Base-by-base conservation (phyloP, 768 basidiomycete genomes). In the Leccinum incarnatum region DNA sequence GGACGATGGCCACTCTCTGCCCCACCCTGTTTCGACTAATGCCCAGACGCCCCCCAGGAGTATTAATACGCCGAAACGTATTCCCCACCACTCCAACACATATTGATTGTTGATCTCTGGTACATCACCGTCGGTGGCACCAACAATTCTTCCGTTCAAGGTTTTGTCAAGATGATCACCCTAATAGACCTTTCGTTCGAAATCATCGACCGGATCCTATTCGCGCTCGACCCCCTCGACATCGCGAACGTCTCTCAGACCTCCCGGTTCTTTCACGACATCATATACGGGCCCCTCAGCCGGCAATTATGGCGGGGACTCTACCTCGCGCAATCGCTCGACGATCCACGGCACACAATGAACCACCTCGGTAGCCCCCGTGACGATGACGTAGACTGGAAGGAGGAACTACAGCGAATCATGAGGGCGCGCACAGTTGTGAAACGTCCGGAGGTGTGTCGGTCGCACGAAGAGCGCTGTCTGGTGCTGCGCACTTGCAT, bases 301-400 rank as follows among this genome's bases (percentile, higher is more conserved):
- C 61, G 58, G 5, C 69, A 60, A 29, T 72, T 89, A 37, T 91
- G 89, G 89, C 79, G 86, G 8, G 73, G 71, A 9, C 76, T 91
- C 5, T 91, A 89, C 69, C 83, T 91, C 46, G 64, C 72, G 1
- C 81, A 84, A 56, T 77, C 81, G 0, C 78, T 88, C 56, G 89
- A 91, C 58, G 87, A 91, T 63, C 87, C 84, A 1, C 74, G 84
- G 9, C 53, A 55, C n/a, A 80, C 84, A 49, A 64, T 82, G 5
- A 77, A 76, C 2, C 71, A 72, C 11, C 70, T 63, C 59, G 76
- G 72, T 19, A 47, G 19, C 27, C 60, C 19, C 62, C 70, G 65
- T 5, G 53, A 30, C 3, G 48, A 59, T 3, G 67, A 63, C 32
- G 56, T 84, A 7, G 72, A 81, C 59, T 91, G 88, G 88, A 81